Conservation (phyloP, 2,329 filamentous ascomycete genomes). For the Incumbomyces delicatus region DNA sequence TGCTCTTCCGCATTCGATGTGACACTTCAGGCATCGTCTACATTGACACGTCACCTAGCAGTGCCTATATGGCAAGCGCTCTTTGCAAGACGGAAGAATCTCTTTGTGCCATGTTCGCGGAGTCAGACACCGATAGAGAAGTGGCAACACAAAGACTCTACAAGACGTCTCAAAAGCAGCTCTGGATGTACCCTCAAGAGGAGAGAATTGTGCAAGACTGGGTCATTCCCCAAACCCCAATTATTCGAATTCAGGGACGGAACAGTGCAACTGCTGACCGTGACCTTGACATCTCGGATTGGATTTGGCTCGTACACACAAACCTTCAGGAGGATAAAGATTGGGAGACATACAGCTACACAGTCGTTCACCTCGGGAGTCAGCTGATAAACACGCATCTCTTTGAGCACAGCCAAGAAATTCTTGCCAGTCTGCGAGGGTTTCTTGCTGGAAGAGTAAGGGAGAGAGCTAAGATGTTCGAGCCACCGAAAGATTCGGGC, state of each 20-base stretch:
- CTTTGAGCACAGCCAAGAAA: slow-evolving; percentile 62
- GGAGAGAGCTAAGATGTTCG: slow-evolving; percentile 58
- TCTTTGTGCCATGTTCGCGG: slow-evolving; percentile 25
- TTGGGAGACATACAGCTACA: slow-evolving; percentile 90
- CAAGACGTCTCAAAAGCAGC: slow-evolving; percentile 6
- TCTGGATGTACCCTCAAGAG: slow-evolving; percentile 50
- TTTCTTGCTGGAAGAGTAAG: slow-evolving; percentile 76
- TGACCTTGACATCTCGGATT: slow-evolving; percentile 52
- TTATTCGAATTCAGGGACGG: slow-evolving; percentile 13
- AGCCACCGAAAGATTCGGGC: slow-evolving; percentile 68
- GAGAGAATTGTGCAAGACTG: slow-evolving; percentile 9
- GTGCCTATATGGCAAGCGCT: slow-evolving; percentile 60
- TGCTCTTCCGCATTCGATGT: slow-evolving; percentile 72
- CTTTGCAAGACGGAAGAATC: slow-evolving; percentile 55
- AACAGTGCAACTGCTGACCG: slow-evolving; percentile 12
- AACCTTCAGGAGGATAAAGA: slow-evolving; percentile 65
- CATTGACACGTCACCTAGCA: slow-evolving; percentile 60
- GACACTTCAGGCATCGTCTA: slow-evolving; percentile 72
- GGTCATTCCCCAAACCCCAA: not conserved
- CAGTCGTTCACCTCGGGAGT: slow-evolving; percentile 73
- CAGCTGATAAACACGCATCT: slow-evolving; percentile 85
- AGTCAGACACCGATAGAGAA: not conserved
- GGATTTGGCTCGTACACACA: slow-evolving; percentile 68
- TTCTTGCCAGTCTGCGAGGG: slow-evolving; percentile 66
- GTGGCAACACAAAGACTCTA: not conserved